Conservation (phyloP, 306 rosid genomes). For the Quercus wislizeni region DNA sequence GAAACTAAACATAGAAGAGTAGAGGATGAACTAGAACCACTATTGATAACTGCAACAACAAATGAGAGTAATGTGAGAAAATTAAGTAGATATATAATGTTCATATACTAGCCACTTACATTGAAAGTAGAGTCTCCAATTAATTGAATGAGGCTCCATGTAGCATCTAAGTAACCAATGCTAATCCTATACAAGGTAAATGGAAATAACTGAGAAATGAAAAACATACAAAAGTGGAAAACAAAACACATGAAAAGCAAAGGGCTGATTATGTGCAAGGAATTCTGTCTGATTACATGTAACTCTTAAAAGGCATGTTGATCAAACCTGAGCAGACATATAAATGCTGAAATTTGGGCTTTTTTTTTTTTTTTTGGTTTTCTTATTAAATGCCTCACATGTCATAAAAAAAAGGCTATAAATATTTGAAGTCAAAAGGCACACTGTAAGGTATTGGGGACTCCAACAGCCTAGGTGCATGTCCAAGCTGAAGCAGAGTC, state of each 20-base stretch:
- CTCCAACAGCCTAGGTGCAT: not conserved
- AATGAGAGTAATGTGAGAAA: conserved; percentile 6
- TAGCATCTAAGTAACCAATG: conserved; percentile 51
- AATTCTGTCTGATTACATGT: not conserved
- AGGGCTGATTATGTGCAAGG: not conserved
- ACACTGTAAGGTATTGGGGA: not conserved
- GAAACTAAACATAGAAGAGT: conserved; percentile 11
- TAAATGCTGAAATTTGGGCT: not conserved
- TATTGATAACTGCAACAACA: not conserved
- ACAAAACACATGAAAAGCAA: not conserved
- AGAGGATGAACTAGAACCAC: conserved; percentile 10
- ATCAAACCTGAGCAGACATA: not conserved
- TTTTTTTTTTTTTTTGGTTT: not conserved
- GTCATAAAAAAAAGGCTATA: not conserved
- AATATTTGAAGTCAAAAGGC: not conserved
- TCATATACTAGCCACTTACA: conserved; percentile 46
- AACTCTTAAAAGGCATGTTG: not conserved
- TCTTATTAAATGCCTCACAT: not conserved
- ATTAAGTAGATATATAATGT: not conserved
- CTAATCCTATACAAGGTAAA: conserved; percentile 48
- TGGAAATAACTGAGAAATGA: not conserved
- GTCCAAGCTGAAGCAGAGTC: not conserved
- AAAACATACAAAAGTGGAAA: conserved; percentile 2
- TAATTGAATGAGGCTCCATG: conserved; percentile 63
- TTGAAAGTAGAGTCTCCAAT: conserved; percentile 53